Evolutionary conservation across 2,329 filamentous ascomycete species (phyloP), one percentile per base, ranked within the genome.

Genomic region (Westerdykella aurantiaca): DNA sequence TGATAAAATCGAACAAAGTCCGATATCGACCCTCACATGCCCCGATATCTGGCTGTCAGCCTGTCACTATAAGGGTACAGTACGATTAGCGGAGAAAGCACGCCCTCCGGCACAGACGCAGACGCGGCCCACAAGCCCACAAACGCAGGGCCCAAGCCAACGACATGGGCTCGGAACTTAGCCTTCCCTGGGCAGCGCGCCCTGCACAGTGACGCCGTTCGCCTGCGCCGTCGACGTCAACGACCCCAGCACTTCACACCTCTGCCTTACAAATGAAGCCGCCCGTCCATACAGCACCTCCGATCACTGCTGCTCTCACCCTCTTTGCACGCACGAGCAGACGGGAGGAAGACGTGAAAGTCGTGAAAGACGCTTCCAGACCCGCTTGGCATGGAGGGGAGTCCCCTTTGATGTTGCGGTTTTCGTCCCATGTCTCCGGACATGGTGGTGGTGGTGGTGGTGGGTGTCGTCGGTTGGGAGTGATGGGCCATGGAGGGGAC

Each of bases 321-420:
- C 37, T 44, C 39, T 39, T 51, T 45, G 38, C 39, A 38, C 25
- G 25, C 25, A 29, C 25, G 25, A 29, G 2, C 9, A 46, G 48
- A 48, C 47, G 52, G 49, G 42, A 51, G 47, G 42, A 47, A 49
- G 46, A 52, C 49, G 46, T 45, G 62, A 57, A 47, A 49, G 46
- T 51, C 49, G 46, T 45, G 62, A 57, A 49, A 53, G 60, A 56
- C 56, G 55, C 58, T 56, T 65, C 60, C 53, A 63, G 62, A 49
- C 57, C 48, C 40, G 47, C 61, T 65, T 63, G 62, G 61, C 61
- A 42, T 39, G 25, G 25, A 29, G 25, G 25, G 11, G 25, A 9
- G 25, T 3, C 2, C 25, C 11, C 9, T 29, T 29, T 12, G 11
- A 2, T 9, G 25, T 29, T 9, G 25, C 11, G 25, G 11, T 29